Evolutionary conservation across 306 rosid species (phyloP).

Genomic region (Lathyrus tuberosus): DNA sequence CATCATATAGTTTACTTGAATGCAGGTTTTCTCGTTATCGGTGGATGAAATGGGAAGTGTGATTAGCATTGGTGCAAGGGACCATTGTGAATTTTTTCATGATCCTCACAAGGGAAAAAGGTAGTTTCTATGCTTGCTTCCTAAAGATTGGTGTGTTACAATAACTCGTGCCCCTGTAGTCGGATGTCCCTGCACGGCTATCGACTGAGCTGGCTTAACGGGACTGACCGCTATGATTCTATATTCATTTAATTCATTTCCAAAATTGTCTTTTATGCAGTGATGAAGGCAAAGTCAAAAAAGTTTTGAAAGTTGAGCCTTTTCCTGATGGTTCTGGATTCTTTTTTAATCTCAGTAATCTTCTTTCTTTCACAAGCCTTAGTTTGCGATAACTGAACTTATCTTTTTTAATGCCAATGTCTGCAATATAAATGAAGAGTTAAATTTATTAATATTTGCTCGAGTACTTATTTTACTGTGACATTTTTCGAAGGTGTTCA

Average conservation of each 20-base stretch:
- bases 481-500: conserved; percentile 67
- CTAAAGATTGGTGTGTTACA: neutral
- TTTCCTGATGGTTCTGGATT: conserved; percentile 92
- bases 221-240: neutral
- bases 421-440: conserved; percentile 6
- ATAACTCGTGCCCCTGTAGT: too few relatives aligned
- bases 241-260: conserved; percentile 7
- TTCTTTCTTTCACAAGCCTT: conserved; percentile 43
- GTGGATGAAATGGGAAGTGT: conserved; percentile 82
- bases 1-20: conserved; percentile 42
- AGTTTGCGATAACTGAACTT: conserved; percentile 28
- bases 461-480: conserved; percentile 33
- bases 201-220: too few relatives aligned
- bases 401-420: conserved; percentile 15
- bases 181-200: too few relatives aligned
- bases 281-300: conserved; percentile 90
- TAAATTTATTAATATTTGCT: conserved; percentile 1
- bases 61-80: conserved; percentile 70
- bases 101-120: conserved; percentile 74
- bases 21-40: conserved; percentile 60
- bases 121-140: conserved; percentile 44
- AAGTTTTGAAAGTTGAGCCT: conserved; percentile 90
- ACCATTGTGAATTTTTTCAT: conserved; percentile 74
- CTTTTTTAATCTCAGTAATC: conserved; percentile 87
- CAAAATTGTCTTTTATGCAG: conserved; percentile 55